Percentiles rank a stretch among this genome's conserved stretches.
These are phyloP conservation scores for Zoysia pacifica DNA, from an alignment of 176 grass and related monocot genomes.

Conservation along the genomic window DNA sequence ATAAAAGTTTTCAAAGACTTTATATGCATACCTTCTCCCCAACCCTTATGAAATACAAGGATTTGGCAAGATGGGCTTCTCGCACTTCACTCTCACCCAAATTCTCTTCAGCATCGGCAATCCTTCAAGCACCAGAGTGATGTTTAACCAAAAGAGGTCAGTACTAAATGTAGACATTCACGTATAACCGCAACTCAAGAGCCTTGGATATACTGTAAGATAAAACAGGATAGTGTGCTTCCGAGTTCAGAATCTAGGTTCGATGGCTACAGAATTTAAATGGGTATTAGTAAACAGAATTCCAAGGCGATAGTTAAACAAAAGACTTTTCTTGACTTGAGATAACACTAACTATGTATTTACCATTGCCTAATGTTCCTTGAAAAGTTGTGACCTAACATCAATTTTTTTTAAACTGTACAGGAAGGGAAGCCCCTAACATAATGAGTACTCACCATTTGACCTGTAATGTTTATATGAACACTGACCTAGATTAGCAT, in stretches of 20 bases:
- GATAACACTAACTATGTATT: neutral
- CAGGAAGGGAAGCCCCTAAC: neutral
- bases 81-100: slow-evolving; percentile 99
- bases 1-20: too few relatives aligned
- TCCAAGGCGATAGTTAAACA: neutral
- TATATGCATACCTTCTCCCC: slow-evolving; percentile 70
- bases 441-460: neutral
- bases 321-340: neutral
- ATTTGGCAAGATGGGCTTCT: slow-evolving; percentile 95
- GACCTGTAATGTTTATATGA: neutral
- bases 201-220: neutral
- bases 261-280: neutral
- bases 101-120: slow-evolving; percentile 95
- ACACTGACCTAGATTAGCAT: neutral
- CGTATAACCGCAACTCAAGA: slow-evolving; percentile 17
- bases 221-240: neutral
- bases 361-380: neutral
- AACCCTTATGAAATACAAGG: slow-evolving; percentile 80
- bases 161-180: slow-evolving; percentile 2
- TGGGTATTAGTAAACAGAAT: neutral
- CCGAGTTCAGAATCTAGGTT: neutral
- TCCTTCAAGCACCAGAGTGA: slow-evolving; percentile 43
- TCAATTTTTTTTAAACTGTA: neutral
- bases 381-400: neutral
- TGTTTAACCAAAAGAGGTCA: neutral